Base-by-base conservation (phyloP, 2,329 filamentous ascomycete species). In the Myriosclerotinia curreyana region DNA sequence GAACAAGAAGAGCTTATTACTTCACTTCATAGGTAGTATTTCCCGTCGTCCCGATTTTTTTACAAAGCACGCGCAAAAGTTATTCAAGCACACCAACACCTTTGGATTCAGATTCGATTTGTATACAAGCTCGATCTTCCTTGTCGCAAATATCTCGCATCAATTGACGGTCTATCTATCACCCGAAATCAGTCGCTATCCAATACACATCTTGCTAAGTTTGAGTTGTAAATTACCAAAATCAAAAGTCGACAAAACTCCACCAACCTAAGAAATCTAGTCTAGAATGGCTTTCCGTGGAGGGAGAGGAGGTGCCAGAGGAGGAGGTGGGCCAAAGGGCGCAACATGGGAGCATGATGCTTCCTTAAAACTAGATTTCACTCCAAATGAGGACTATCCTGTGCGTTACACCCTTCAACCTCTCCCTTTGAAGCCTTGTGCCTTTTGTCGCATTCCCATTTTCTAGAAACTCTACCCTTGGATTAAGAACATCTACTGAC, bases 311-410 rank as follows among this genome's bases (percentile, higher is more conserved):
- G 69, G 69, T 28, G 64, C 56, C 17, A 64, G 68, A 34, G 66
- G 64, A 38, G 65, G 60, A 40, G 65, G 68, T 34, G 71, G 69
- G 11, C 60, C 74, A 42, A 74, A 74, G 40, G 72, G 72, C 44
- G 70, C 69, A 55, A 71, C 70, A n/a, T 75, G 72, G 72, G 70
- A 73, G 51, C 63, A 72, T 42, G 73, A 75, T 68, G 53, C 69
- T 6, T 66, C 63, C 28, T 60, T 73, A 17, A 70, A 72, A 38
- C 64, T 73, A 11, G 78, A 68, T 71, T 72, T 75, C 46, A 79
- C 77, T 66, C 80, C 80, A 17, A 77, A 77, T 36, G 78, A 78
- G 64, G 71, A 80, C 46, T 81, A 79, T 68, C 80, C 80, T 64
- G 80, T 81, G 75, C 48, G 75, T 73, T 64, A 62, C 28, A 51